A percentile compares a stretch with the other conserved stretches of the same genome.
Evolutionary conservation across 148 eudicot species (phyloP).

Genomic region (Vaccinium corymbosum): DNA sequence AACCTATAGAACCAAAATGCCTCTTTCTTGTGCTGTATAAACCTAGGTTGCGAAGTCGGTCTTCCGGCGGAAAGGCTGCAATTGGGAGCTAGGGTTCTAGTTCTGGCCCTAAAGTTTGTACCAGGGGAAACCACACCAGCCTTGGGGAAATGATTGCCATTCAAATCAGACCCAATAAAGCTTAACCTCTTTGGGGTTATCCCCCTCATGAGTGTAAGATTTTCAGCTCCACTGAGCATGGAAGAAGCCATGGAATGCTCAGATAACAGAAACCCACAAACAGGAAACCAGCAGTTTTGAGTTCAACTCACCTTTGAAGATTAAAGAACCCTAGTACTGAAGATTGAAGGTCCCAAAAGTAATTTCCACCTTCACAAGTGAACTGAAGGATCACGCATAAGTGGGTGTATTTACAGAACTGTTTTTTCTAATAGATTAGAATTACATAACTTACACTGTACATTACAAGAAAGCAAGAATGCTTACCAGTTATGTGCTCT

Average conservation of each 20-base stretch:
- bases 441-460: background rate
- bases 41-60: conserved; percentile 88
- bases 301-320: background rate
- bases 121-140: conserved; percentile 26
- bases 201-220: conserved; percentile 32
- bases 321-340: background rate
- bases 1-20: conserved; percentile 94
- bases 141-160: conserved; percentile 32
- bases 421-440: background rate
- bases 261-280: conserved; percentile 13
- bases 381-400: background rate
- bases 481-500: conserved; percentile 7
- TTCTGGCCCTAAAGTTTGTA: conserved; percentile 18
- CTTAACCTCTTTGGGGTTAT: conserved; percentile 32
- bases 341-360: background rate
- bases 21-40: conserved; percentile 84
- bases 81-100: conserved; percentile 38
- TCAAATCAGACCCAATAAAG: conserved; percentile 41
- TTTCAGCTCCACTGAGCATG: conserved; percentile 57
- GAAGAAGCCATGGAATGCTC: conserved; percentile 52
- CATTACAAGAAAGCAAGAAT: background rate
- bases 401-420: background rate
- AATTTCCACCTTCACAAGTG: background rate
- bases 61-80: conserved; percentile 65
- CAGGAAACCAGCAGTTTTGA: conserved; percentile 9